Conservation (phyloP, 495 filamentous ascomycete species). For the Xylaria flabelliformis region DNA sequence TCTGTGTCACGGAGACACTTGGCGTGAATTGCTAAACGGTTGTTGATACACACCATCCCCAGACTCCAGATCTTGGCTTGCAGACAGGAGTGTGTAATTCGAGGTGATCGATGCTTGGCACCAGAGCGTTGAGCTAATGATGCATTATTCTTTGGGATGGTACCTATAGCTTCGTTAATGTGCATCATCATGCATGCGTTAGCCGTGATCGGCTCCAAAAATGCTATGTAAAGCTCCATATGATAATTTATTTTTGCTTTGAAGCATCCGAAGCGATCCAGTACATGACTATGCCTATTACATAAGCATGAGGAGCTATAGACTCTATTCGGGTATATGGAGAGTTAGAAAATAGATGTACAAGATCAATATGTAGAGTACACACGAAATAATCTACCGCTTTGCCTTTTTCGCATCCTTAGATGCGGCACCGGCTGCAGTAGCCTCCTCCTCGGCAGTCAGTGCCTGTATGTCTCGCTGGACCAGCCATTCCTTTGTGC, state of each 20-base stretch:
- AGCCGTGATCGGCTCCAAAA: neutral
- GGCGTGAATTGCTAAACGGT: neutral
- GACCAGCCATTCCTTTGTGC: slow-evolving; percentile 78
- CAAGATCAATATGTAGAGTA: slow-evolving; percentile 10
- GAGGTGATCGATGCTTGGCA: neutral
- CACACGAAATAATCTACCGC: slow-evolving; percentile 34
- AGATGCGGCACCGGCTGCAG: slow-evolving; percentile 28
- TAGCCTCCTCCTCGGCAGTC: slow-evolving; percentile 56
- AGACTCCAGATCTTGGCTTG: slow-evolving; percentile 18
- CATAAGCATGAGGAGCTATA: neutral
- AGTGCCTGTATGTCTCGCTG: slow-evolving; percentile 78
- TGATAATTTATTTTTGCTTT: neutral
- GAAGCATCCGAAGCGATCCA: neutral
- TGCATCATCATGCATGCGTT: neutral
- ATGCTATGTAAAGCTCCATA: neutral
- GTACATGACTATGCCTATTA: neutral
- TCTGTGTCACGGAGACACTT: neutral
- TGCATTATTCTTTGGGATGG: neutral
- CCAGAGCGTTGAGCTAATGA: neutral
- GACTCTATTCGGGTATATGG: slow-evolving; percentile 15
- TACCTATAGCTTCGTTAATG: neutral
- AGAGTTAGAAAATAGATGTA: neutral
- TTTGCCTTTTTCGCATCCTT: slow-evolving; percentile 40
- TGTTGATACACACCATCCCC: slow-evolving; percentile 1
- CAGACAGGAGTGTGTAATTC: neutral